Evolutionary conservation across 805 yeast genomes (phyloP), one percentile per base, ranked within the genome.

Genomic region (Tetrapisispora iriomotensis): DNA sequence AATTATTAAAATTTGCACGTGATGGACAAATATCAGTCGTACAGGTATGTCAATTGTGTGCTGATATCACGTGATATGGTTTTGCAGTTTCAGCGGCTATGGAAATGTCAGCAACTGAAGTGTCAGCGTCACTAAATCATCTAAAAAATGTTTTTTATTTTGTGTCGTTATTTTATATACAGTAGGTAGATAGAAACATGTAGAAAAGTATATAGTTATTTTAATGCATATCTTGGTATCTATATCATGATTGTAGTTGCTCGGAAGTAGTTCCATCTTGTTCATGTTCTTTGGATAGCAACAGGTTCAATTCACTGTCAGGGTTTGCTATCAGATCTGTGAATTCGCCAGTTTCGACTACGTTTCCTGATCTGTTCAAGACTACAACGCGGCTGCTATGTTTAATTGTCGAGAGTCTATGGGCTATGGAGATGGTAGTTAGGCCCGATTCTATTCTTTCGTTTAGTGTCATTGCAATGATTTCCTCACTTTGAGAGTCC

Each of bases 361-460:
- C 88, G 34, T 67, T 69, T 4, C 95, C 94, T 27, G 79, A 75
- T 25, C 71, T 68, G 15, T 79, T 82, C 36, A 90, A 65, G 2
- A 90, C 96, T 38, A 90, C 72, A 10, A 88, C 79, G 47, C 85
- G 70, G 28, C 85, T 79, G 49, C 94, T 80, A 61, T 86, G 76
- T 49, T 77, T 76, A 43, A 90, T 90, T 0, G 97, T 90, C 12
- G 92, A 79, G 39, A 88, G 69, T 50, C 96, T 70, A 58, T 90
- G 97, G 1, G 96, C 96, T 50, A 90, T 87, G 33, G 92, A 82
- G 29, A 90, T 82, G 2, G 88, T 77, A 1, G 96, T 87, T 27
- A 74, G 62, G 13, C 79, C 76, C 18, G 75, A 68, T 20, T 58
- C 53, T 45, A 72, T 69, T 44, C 92, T 68, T 36, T 68, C 59